Base-by-base conservation (phyloP, 2,329 filamentous ascomycete genomes). In the Tolypocladium sp. region DNA sequence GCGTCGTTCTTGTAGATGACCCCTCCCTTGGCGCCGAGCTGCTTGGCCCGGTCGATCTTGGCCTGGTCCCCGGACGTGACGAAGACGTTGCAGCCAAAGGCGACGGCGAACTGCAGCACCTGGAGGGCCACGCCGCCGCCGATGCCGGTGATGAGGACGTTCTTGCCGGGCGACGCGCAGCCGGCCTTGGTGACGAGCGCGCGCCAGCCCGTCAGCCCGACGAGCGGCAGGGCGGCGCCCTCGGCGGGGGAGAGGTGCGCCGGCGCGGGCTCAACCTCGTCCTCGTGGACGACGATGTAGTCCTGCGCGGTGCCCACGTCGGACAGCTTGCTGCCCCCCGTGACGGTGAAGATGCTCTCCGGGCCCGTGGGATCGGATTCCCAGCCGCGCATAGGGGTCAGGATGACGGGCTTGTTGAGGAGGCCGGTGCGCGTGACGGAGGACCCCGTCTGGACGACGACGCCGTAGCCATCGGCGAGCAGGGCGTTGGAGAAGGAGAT, bases 71-170 rank as follows among this genome's bases (percentile, higher is more conserved):
- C 86, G 58, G 87, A 91, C 2, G 88, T 93, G 58, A 96, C 91
- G 69, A 81, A 96, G n/a, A 93, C 88, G 70, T 87, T 85, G 66
- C 87, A 84, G 42, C 91, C 90, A 64, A 85, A 76, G 12, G 84
- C 91, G 15, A 87, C 85, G 13, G 85, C 92, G 74, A 96, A 96
- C 71, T 91, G 81, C 65, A 97, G 76, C 7, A 83, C 88, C 77
- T 90, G 87, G 58, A 97, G 77, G 40, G 93, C 93, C 1, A 97
- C 93, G 51, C 93, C 93, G 41, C 93, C 93, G 0, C 93, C 93
- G 72, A 97, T 95, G 0, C 93, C 93, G 5, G 93, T 97, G 49
- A 97, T 76, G 38, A 97, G 77, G 4, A 97, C 79, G 69, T 95
- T 96, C 62, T 83, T 77, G 2, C 90, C 90, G 0, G 75, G 73